Conservation (phyloP, 768 basidiomycete species). For the Roridomyces roridus region DNA sequence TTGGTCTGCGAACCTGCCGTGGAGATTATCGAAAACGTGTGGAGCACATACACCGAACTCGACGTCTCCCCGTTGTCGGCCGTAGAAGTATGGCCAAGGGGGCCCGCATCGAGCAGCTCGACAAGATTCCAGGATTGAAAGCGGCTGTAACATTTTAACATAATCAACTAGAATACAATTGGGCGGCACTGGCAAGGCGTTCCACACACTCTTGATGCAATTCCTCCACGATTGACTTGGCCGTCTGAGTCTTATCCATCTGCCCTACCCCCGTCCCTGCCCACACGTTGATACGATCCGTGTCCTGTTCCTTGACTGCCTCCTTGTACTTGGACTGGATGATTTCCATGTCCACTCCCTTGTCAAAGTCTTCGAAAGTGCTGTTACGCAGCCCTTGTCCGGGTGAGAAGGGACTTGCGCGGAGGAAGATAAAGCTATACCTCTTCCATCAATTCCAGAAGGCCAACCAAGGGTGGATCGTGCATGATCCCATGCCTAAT, state of each 20-base stretch:
- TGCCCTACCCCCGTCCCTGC: slow-evolving; percentile 70
- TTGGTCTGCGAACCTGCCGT: slow-evolving; percentile 75
- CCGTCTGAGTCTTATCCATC: slow-evolving; percentile 50
- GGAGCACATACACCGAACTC: slow-evolving; percentile 66
- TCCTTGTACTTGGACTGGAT: slow-evolving; percentile 52
- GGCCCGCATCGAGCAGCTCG: slow-evolving; percentile 64
- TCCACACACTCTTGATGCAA: slow-evolving; percentile 53
- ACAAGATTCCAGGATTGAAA: slow-evolving; percentile 63
- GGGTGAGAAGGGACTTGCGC: too few relatives aligned
- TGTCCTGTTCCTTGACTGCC: slow-evolving; percentile 51
- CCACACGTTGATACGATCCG: slow-evolving; percentile 66
- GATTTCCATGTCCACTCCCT: slow-evolving; percentile 48
- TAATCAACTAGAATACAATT: slow-evolving; percentile 25
- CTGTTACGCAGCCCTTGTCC: background rate
- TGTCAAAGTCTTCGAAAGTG: slow-evolving; percentile 63
- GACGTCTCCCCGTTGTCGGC: slow-evolving; percentile 76
- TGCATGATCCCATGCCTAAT: slow-evolving; percentile 60
- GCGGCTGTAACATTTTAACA: slow-evolving; percentile 22
- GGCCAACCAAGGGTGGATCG: slow-evolving; percentile 67
- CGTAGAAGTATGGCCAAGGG: slow-evolving; percentile 74
- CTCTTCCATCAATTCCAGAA: slow-evolving; percentile 65
- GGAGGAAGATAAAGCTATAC: too few relatives aligned
- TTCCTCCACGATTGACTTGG: slow-evolving; percentile 62
- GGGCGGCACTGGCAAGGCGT: slow-evolving; percentile 36
- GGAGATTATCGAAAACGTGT: slow-evolving; percentile 68